Base-by-base conservation (phyloP, 208 protist species). In the Leishmania martiniquensis region DNA sequence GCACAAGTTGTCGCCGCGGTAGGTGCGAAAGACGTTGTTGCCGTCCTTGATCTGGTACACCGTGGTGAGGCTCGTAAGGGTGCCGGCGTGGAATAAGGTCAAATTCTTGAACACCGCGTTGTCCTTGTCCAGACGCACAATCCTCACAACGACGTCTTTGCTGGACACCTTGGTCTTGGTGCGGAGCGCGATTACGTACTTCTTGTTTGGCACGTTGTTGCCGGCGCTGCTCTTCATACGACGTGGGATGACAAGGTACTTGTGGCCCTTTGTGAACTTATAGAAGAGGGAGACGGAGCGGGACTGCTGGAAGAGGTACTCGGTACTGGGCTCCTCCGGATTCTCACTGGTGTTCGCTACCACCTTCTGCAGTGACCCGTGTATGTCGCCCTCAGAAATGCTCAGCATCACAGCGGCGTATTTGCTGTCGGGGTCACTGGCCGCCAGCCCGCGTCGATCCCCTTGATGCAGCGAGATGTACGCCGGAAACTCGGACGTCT, bases 281-380 rank as follows among this genome's bases (percentile, higher is more conserved):
- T 91, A 95, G 81, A 93, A 92, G 84, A 97, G 88, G 71, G 84
- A 91, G 52, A 92, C 85, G 68, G 95, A 91, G 42, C 91, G 90
- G 68, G 74, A 83, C 82, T 94, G 82, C 59, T 94, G 86, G 75
- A 97, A 96, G 54, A 85, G 84, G 76, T 89, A 97, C 66, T 91
- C 87, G 15, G 82, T 78, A 0, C 80, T 86, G n/a, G 93, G 91
- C 73, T 96, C 89, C 66, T 95, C 90, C 15, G 81, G 87, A 75
- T 97, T 89, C 75, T 94, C 91, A 37, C 87, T 85, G 76, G 86
- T 92, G 87, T 96, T 96, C 59, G 91, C 65, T 60, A 91, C 87
- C 13, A 96, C 89, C 51, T 75, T 66, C 85, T 94, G 90, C 20
- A 84, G 79, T 7, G 77, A 75, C 65, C 87, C 65, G 60, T 51